These are phyloP conservation scores for Trypanosoma brucei DNA, from an alignment of 208 protist species.

Conservation along the genomic window DNA sequence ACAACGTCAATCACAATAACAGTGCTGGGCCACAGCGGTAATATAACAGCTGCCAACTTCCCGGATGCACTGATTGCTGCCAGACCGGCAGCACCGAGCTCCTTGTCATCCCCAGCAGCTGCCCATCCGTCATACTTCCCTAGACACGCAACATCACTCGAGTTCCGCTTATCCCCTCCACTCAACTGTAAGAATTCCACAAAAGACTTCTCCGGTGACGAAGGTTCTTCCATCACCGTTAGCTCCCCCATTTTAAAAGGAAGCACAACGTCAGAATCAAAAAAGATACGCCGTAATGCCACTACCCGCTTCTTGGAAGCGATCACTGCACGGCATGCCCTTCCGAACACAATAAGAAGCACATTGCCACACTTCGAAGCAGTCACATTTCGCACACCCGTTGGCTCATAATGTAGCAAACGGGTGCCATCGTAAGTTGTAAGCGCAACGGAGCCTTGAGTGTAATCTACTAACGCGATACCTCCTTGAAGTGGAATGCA, in stretches of 20 bases:
- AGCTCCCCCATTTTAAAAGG: conserved; percentile 12
- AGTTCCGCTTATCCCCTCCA: background rate
- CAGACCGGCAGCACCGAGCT: background rate
- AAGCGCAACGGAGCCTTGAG: conserved; percentile 10
- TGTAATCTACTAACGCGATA: conserved; percentile 21
- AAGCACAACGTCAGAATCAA: conserved; percentile 19
- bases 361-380: conserved; percentile 17
- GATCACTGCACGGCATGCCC: conserved; percentile 18
- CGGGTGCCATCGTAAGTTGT: conserved; percentile 18
- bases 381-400: conserved; percentile 16
- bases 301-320: conserved; percentile 14
- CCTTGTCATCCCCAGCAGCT: background rate
- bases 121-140: background rate
- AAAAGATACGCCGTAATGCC: conserved; percentile 15
- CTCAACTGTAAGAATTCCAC: background rate
- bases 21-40: conserved; percentile 7
- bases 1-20: conserved; percentile 28
- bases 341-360: conserved; percentile 16
- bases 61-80: conserved; percentile 22
- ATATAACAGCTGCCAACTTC: conserved; percentile 17
- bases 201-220: background rate
- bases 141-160: background rate
- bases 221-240: conserved; percentile 13
- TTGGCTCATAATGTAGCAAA: conserved; percentile 10
- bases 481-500: conserved; percentile 19